Conservation (phyloP, 1,284 basidiomycete species). For the Anthracocystis panici-leucophaei region DNA sequence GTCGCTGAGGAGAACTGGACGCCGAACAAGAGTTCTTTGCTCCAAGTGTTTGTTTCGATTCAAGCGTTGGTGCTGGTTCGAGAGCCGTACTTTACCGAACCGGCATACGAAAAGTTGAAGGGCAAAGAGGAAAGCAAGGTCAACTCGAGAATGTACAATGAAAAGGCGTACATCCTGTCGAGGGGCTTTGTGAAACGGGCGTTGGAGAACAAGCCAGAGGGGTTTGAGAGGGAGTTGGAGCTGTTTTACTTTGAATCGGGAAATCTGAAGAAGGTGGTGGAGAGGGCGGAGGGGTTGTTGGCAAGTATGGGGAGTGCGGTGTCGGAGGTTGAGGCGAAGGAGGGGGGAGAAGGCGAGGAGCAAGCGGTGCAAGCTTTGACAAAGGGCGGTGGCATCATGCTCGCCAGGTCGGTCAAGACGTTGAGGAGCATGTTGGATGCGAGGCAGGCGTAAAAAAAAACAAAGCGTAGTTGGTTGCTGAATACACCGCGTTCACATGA, state of each 20-base stretch:
- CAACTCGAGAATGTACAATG: constrained; percentile 80
- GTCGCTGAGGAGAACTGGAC: constrained; percentile 71
- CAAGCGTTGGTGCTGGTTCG: constrained; percentile 91
- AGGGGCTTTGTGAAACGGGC: constrained; percentile 87
- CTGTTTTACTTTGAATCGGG: constrained; percentile 75
- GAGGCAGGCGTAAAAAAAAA: background rate
- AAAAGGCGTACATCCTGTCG: constrained; percentile 91
- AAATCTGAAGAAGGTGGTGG: constrained; percentile 29
- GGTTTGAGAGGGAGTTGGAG: constrained; percentile 79
- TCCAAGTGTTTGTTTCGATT: constrained; percentile 92
- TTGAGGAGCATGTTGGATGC: constrained; percentile 12
- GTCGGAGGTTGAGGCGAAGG: constrained; percentile 41
- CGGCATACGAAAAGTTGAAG: constrained; percentile 48
- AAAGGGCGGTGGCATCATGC: constrained; percentile 50
- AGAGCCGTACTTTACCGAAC: constrained; percentile 76
- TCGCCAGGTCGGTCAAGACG: constrained; percentile 25
- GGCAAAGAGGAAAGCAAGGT: constrained; percentile 86
- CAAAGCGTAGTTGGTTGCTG: too few species aligned
- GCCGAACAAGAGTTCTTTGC: constrained; percentile 79
- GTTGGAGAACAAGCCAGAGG: constrained; percentile 80
- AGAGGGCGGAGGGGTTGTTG: constrained; percentile 24
- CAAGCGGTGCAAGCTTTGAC: constrained; percentile 64
- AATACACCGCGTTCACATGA: background rate
- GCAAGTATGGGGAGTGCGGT: background rate
- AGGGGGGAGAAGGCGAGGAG: constrained; percentile 19